phyloP scores from a whole-genome alignment of 139 green algal species.

The Raphidocelis subcapitata region DNA sequence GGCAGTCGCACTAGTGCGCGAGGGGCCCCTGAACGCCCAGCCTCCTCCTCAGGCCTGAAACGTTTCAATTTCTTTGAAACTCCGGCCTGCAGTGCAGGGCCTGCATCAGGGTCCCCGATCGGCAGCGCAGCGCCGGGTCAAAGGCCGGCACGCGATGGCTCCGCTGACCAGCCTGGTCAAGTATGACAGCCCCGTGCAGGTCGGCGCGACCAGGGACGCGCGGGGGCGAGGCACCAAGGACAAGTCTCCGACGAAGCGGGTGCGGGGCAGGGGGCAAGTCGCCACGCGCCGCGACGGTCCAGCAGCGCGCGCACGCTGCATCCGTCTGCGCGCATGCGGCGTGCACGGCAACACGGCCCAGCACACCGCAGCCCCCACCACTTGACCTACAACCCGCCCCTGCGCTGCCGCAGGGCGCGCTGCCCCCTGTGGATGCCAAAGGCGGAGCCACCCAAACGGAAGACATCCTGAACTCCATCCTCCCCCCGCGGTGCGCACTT shows the following conservation, averaged over 20 bases:
- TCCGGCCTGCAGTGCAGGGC: too few species aligned
- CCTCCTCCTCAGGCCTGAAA: too few species aligned
- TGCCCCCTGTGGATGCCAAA: conserved; percentile 74
- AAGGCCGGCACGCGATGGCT: too few species aligned
- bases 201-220: conserved; percentile 69
- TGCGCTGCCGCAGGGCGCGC: conserved; percentile 32
- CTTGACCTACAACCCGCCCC: not conserved
- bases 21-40: too few species aligned
- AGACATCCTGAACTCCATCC: conserved; percentile 88
- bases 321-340: not conserved
- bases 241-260: conserved; percentile 54
- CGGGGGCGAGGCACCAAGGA: conserved; percentile 47
- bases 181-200: conserved; percentile 77
- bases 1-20: too few species aligned
- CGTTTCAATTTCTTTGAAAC: not conserved
- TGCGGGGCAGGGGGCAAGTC: conserved; percentile 2
- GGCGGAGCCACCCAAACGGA: conserved; percentile 74
- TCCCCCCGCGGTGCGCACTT: conserved; percentile 67
- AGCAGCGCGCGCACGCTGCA: not conserved
- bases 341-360: not conserved
- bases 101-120: too few species aligned
- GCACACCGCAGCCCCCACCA: not conserved
- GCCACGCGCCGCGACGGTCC: not conserved
- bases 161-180: conserved; percentile 58
- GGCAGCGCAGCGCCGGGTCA: not conserved